Percentiles rank a stretch among this genome's conserved stretches.
Evolutionary conservation across 2,329 filamentous ascomycete genomes (phyloP).

Genomic region (Monilinia fructicola): DNA sequence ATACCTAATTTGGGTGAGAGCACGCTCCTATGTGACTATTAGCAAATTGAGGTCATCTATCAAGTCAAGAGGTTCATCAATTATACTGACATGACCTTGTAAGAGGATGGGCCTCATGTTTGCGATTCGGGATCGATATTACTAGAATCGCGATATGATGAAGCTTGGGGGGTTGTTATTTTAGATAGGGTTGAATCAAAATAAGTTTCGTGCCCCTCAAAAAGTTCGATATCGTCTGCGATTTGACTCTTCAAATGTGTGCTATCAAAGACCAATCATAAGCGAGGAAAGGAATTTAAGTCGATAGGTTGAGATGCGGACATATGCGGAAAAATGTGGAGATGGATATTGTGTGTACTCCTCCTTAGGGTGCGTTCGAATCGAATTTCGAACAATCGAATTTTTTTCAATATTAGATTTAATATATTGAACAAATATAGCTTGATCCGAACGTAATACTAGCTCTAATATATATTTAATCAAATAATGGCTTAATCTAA

Average conservation of each 20-base stretch:
- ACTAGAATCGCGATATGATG: constrained; percentile 18
- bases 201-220: constrained; percentile 24
- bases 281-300: constrained; percentile 7
- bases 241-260: constrained; percentile 25
- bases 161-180: constrained; percentile 15
- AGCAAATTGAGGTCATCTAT: constrained; percentile 22
- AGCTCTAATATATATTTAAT: no score
- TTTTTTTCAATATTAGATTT: no score
- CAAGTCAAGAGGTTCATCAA: neutral
- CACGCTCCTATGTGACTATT: constrained; percentile 64
- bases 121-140: constrained; percentile 37
- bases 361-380: no score
- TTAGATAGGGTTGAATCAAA: constrained; percentile 17
- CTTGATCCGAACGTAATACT: no score
- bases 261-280: constrained; percentile 23
- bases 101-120: constrained; percentile 96
- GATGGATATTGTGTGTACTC: no score
- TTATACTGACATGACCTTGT: constrained; percentile 77
- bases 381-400: no score
- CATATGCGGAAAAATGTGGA: neutral
- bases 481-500: no score
- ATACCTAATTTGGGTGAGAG: constrained; percentile 90
- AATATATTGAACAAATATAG: no score
- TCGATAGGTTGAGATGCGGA: constrained; percentile 4
- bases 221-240: constrained; percentile 26